Base-by-base conservation (phyloP, 1,284 basidiomycete species). In the Caloboletus inedulis region DNA sequence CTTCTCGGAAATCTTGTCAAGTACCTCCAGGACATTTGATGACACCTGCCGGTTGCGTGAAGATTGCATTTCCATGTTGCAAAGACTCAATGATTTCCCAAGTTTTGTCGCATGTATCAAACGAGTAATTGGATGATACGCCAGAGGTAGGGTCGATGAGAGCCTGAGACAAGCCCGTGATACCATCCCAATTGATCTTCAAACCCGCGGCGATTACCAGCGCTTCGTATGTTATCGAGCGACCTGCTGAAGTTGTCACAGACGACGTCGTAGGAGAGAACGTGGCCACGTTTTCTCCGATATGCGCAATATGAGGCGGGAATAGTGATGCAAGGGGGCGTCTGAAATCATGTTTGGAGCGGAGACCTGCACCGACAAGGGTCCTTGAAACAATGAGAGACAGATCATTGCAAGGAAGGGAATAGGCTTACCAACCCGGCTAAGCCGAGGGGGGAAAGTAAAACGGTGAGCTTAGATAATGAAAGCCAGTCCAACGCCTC, bases 121-220 rank as follows among this genome's bases (percentile, higher is more conserved):
- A 91, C 0, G 87, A 89, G 76, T 98, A 98, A 59, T 97, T 97
- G n/a, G 89, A 89, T 6, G 91, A 89, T 36, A 98, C 94, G n/a
- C 88, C 88, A 6, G 87, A 89, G 3, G 73, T 69, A 13, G 89
- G 79, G 69, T 95, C 85, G 27, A 77, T 76, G 23, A 99, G 79
- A 0, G 94, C 96, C 57, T 83, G 78, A 21, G 82, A 71, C 9
- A 99, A 77, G 7, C 94, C 94, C 59, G 84, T 74, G 61, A 98
- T 86, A 30, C 74, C 80, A 61, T 81, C 80, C 81, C 84, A 94
- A 68, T 94, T 94, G 70, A 82, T 89, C 72, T 95, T 84, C 31
- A 98, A 74, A 36, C 96, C 96, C 10, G 91, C 81, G 9, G 93
- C 91, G 47, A 99, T 89, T 36, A 98, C 85, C 25, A 99, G 80